phyloP scores from a whole-genome alignment of 1,284 basidiomycete species.

The Gastroboletus turbinatus region DNA sequence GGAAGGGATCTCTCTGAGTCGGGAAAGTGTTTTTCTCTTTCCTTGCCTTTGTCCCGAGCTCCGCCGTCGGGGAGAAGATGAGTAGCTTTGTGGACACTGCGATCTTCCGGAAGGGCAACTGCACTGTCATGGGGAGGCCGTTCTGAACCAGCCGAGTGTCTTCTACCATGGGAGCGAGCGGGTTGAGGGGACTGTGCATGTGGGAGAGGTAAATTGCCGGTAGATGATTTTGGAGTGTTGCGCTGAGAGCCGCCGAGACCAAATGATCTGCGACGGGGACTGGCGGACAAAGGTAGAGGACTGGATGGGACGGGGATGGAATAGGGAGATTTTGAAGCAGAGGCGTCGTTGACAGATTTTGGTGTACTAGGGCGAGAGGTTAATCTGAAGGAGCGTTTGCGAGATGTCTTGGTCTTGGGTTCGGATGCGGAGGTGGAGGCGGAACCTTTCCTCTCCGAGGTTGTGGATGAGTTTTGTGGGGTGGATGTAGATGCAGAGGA shows the following conservation, averaged over 20 bases:
- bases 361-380: slow-evolving; percentile 34
- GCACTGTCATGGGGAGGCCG: slow-evolving; percentile 34
- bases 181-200: slow-evolving; percentile 9
- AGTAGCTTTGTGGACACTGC: slow-evolving; percentile 10
- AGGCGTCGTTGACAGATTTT: slow-evolving; percentile 29
- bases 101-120: slow-evolving; percentile 35
- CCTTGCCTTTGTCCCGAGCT: slow-evolving; percentile 31
- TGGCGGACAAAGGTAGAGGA: slow-evolving; percentile 33
- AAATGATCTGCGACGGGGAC: slow-evolving; percentile 35
- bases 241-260: slow-evolving; percentile 31
- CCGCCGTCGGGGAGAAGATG: slow-evolving; percentile 13
- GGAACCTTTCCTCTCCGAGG: slow-evolving; percentile 26
- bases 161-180: slow-evolving; percentile 28
- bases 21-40: slow-evolving; percentile 14
- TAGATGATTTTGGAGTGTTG: slow-evolving; percentile 33
- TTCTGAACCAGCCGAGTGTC: slow-evolving; percentile 32
- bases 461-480: slow-evolving; percentile 15
- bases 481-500: slow-evolving; percentile 35
- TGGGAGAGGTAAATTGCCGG: slow-evolving; percentile 29
- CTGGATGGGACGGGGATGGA: slow-evolving; percentile 31
- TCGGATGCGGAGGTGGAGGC: slow-evolving; percentile 28
- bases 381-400: slow-evolving; percentile 35
- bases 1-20: slow-evolving; percentile 5
- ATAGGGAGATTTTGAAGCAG: slow-evolving; percentile 21
- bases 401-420: slow-evolving; percentile 11